Base-by-base conservation (phyloP, 441 rosid species). In the Flueggea neowawraea region DNA sequence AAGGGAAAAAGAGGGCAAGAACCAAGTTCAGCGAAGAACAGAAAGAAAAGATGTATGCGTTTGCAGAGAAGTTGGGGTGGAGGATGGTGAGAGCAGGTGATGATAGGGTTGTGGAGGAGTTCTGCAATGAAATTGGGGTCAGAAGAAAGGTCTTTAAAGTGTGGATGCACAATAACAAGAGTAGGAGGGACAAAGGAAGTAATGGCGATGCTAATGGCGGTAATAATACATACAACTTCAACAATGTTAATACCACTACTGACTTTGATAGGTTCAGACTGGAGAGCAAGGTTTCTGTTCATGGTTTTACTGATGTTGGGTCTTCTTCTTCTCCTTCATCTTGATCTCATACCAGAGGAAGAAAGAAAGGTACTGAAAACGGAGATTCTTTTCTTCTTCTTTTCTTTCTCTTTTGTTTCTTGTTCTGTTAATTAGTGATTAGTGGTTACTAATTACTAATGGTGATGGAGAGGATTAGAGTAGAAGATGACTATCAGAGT, bases 101-200 rank as follows among this genome's bases (percentile, higher is more conserved):
- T 16, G 88, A 81, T 31, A 76, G 61, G 33, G 45, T 53, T 31
- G 63, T 80, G 57, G 67, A 66, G 57, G 68, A 57, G 54, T 80
- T 84, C 45, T 87, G 94, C 66, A 31, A 52, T 16, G 86, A 79
- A 54, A 65, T 78, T n/a, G 87, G 88, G 44, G 80, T 87, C 0
- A 58, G 63, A 44, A 76, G 87, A 55, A 77, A 73, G 2, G 87
- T 84, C 4, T 67, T 87, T 66, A 84, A 82, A 68, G 88, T 87
- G 0, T 87, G 94, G 94, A 84, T 87, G 82, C 88, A 81, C 55
- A 87, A 87, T 63, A 76, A 84, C 75, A 87, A 80, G 79, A 71
- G 69, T 47, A 70, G 64, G 57, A 67, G 63, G 36, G 81, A 75
- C 13, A 83, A 72, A 69, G 74, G 66, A 53, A 64, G 36, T 22